Percentiles rank a stretch among this genome's conserved stretches.
These are phyloP conservation scores for Tricholoma bakamatsutake DNA, from an alignment of 768 basidiomycete species.

Conservation along the genomic window DNA sequence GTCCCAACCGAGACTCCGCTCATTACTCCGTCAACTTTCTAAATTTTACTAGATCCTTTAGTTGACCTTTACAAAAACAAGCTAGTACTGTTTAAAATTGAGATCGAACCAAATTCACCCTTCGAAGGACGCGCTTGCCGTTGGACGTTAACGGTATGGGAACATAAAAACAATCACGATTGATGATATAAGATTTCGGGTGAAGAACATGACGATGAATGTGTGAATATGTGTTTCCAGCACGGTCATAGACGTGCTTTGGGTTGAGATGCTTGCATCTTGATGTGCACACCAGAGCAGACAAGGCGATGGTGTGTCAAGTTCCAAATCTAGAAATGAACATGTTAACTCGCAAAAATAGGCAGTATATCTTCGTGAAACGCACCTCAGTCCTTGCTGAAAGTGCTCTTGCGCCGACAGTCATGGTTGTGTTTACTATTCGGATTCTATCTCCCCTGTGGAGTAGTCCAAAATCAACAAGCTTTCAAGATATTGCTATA, in stretches of 20 bases:
- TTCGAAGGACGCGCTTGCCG: neutral
- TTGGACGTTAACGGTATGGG: neutral
- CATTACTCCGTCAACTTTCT: too few species aligned
- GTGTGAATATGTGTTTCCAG: neutral
- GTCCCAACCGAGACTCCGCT: too few species aligned
- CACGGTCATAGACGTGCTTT: conserved; percentile 21
- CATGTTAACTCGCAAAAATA: neutral
- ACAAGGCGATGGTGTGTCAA: conserved; percentile 44
- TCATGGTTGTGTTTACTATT: conserved; percentile 46
- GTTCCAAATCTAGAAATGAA: conserved; percentile 46
- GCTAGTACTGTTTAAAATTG: too few species aligned
- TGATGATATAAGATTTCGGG: too few species aligned
- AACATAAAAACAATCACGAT: too few species aligned
- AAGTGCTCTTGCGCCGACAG: conserved; percentile 39
- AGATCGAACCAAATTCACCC: neutral
- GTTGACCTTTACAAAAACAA: too few species aligned
- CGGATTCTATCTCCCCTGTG: conserved; percentile 44
- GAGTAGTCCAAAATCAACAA: neutral
- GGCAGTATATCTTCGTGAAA: neutral
- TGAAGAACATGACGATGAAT: neutral
- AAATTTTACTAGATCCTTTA: too few species aligned
- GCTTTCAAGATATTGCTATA: neutral
- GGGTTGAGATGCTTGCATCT: conserved; percentile 42
- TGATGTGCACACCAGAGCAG: conserved; percentile 49
- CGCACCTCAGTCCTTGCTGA: conserved; percentile 47